Conservation (phyloP, 2,329 filamentous ascomycete genomes). For the Claviceps pusilla region DNA sequence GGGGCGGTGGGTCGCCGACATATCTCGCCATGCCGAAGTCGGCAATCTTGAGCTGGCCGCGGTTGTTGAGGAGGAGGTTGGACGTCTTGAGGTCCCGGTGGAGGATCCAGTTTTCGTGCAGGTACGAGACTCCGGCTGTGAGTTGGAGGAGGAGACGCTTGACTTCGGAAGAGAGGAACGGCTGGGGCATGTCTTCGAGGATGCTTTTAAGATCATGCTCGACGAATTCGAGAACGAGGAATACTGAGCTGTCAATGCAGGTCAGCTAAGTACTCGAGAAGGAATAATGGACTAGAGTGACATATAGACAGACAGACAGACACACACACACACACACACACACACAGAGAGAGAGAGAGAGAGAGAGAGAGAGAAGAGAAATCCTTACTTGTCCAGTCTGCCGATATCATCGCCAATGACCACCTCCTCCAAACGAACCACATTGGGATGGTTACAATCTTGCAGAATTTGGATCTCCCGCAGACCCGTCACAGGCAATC, state of each 20-base stretch:
- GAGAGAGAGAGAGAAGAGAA: not conserved
- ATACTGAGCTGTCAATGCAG: constrained; percentile 44
- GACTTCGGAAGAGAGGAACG: constrained; percentile 81
- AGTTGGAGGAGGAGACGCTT: constrained; percentile 84
- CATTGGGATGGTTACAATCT: constrained; percentile 64
- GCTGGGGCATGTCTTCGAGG: constrained; percentile 85
- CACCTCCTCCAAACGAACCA: constrained; percentile 70
- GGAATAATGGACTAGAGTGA: no score
- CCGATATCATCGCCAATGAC: constrained; percentile 54
- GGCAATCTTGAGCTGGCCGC: constrained; percentile 84
- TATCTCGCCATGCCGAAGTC: constrained; percentile 97
- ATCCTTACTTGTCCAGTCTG: constrained; percentile 36
- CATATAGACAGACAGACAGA: no score
- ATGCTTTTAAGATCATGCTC: constrained; percentile 93
- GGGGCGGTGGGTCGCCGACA: constrained; percentile 60
- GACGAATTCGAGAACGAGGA: constrained; percentile 91
- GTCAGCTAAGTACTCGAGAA: no score
- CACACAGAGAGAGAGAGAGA: not conserved
- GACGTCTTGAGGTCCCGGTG: constrained; percentile 89
- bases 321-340: no score
- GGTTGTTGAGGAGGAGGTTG: constrained; percentile 89
- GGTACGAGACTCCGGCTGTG: constrained; percentile 62
- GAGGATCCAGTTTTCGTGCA: constrained; percentile 82
- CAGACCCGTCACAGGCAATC: constrained; percentile 80
- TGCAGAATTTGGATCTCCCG: constrained; percentile 86